phyloP scores from a whole-genome alignment of 352 stramenopile species.

The Phytophthora syringae region DNA sequence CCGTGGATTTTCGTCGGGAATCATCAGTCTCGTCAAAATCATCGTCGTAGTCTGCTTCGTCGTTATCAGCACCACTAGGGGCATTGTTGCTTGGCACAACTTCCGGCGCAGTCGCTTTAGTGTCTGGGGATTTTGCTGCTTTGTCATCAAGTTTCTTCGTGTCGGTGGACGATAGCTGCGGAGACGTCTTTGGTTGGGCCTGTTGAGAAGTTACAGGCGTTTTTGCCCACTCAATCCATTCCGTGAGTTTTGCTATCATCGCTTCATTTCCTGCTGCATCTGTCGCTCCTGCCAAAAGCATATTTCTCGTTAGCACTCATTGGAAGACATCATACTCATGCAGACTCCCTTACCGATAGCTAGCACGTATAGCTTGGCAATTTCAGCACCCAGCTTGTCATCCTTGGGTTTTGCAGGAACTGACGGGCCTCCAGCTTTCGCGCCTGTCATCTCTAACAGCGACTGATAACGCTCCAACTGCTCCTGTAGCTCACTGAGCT shows the following conservation, averaged over 20 bases:
- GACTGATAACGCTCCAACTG: conserved; percentile 87
- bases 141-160: background rate
- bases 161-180: background rate
- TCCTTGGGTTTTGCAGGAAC: conserved; percentile 14
- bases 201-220: background rate
- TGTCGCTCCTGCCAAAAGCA: conserved; percentile 19
- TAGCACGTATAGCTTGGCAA: conserved; percentile 49
- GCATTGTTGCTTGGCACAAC: background rate
- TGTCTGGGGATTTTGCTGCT: background rate
- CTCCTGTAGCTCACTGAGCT: conserved; percentile 84
- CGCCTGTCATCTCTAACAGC: conserved; percentile 66
- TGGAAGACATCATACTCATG: background rate
- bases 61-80: conserved; percentile 16
- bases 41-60: conserved; percentile 46
- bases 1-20: conserved; percentile 19
- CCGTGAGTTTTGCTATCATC: conserved; percentile 36
- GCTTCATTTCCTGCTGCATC: conserved; percentile 18
- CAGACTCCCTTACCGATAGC: conserved; percentile 39
- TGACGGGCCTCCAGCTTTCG: conserved; percentile 12
- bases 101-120: conserved; percentile 8
- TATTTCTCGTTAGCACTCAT: conserved; percentile 8
- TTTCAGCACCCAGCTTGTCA: conserved; percentile 32
- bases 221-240: conserved; percentile 42
- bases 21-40: conserved; percentile 52
- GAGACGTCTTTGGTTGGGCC: background rate